These are phyloP conservation scores for Candida tunisiensis DNA, from an alignment of 1,139 yeast genomes.

Conservation along the genomic window DNA sequence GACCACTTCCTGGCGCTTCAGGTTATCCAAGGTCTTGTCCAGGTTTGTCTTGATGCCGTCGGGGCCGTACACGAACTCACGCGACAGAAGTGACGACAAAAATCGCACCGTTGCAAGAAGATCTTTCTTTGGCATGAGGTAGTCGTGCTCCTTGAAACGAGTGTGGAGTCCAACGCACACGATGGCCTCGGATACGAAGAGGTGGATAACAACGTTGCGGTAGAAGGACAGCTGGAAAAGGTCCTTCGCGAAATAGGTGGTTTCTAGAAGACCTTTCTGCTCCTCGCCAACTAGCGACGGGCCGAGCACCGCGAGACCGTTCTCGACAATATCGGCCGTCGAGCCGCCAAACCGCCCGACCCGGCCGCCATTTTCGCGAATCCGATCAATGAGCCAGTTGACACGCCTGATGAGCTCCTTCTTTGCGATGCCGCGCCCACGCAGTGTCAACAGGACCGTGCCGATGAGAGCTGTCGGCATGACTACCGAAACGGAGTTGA, in stretches of 20 bases:
- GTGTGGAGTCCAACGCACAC: constrained; percentile 22
- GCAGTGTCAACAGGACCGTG: constrained; percentile 22
- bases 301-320: constrained; percentile 24
- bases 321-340: constrained; percentile 14
- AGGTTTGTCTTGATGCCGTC: constrained; percentile 21
- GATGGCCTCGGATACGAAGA: constrained; percentile 25
- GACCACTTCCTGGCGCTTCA: constrained; percentile 17
- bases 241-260: constrained; percentile 23
- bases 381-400: constrained; percentile 19
- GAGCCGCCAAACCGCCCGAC: constrained; percentile 17
- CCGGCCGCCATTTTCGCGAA: constrained; percentile 22
- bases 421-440: constrained; percentile 21
- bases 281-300: constrained; percentile 19
- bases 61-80: constrained; percentile 24
- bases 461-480: constrained; percentile 29
- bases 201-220: constrained; percentile 25
- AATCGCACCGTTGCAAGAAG: constrained; percentile 12
- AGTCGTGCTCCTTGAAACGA: constrained; percentile 3
- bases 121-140: constrained; percentile 4
- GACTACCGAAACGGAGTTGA: constrained; percentile 24
- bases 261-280: constrained; percentile 19
- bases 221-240: constrained; percentile 25
- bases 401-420: constrained; percentile 19
- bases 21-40: constrained; percentile 14
- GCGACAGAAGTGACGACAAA: constrained; percentile 20